Conservation (phyloP, 2,329 filamentous ascomycete species). For the Fusarium sp. region DNA sequence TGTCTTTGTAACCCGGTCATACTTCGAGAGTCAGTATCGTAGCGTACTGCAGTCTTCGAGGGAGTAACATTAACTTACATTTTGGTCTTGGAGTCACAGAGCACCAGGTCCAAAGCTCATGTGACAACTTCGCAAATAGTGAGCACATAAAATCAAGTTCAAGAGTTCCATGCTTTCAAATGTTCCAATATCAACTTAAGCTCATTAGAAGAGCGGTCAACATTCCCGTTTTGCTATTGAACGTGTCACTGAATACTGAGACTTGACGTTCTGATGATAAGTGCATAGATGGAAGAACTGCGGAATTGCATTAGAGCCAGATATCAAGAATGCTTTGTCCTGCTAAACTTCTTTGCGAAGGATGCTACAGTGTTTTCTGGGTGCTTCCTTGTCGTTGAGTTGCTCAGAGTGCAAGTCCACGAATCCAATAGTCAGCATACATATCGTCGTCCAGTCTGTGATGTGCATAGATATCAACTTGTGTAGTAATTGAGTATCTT, state of each 20-base stretch:
- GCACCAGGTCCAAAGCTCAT: background rate
- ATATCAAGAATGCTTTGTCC: background rate
- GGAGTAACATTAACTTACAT: background rate
- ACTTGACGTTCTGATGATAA: too few species aligned
- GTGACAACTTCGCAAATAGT: background rate
- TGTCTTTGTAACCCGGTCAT: background rate
- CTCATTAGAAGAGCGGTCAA: background rate
- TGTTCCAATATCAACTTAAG: background rate
- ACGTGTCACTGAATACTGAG: background rate
- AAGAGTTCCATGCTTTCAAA: background rate
- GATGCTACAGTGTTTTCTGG: too few species aligned
- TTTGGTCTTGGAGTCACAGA: background rate
- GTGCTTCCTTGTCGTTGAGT: background rate
- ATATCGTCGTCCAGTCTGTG: background rate
- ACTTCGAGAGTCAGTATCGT: background rate
- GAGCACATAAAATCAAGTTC: background rate
- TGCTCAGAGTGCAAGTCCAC: background rate
- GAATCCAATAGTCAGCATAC: background rate
- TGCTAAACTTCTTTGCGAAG: too few species aligned
- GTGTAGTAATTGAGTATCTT: background rate
- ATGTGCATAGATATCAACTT: background rate
- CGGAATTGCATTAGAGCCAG: background rate
- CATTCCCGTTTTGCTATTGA: background rate
- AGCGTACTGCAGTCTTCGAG: background rate
- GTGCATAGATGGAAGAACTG: background rate